Conservation (phyloP, 257 asterid genomes). For the Forsythia suspensa region DNA sequence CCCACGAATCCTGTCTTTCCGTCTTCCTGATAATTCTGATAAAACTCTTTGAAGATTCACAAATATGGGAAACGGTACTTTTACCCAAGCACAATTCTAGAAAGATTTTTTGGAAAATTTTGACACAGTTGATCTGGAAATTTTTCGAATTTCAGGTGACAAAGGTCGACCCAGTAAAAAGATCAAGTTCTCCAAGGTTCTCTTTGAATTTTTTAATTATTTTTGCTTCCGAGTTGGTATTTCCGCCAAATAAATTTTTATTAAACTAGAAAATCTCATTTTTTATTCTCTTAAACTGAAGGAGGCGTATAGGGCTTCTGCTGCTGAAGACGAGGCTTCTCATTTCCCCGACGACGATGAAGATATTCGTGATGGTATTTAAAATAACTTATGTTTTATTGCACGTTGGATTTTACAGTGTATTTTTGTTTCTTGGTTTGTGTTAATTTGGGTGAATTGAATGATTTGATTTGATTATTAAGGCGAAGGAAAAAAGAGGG, state of each 20-base stretch:
- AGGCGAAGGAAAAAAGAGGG: slow-evolving; percentile 84
- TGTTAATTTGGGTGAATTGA: slow-evolving; percentile 13
- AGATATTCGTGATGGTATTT: slow-evolving; percentile 69
- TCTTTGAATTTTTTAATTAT: not conserved
- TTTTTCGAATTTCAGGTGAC: slow-evolving; percentile 61
- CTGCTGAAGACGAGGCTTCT: slow-evolving; percentile 45
- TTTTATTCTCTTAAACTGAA: slow-evolving; percentile 19
- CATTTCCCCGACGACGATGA: slow-evolving; percentile 64
- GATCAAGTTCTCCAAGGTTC: slow-evolving; percentile 67
- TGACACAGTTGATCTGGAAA: slow-evolving; percentile 14
- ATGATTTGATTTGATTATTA: slow-evolving; percentile 7
- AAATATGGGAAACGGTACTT: not conserved
- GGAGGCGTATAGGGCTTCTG: slow-evolving; percentile 55
- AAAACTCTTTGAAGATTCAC: not conserved
- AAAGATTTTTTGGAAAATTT: not conserved
- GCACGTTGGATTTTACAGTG: not conserved
- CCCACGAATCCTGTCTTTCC: no score
- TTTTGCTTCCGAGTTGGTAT: not conserved
- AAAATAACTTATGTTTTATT: not conserved
- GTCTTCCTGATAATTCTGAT: not conserved
- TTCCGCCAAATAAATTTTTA: not conserved
- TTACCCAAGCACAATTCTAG: not conserved
- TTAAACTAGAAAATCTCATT: not conserved
- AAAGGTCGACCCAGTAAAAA: slow-evolving; percentile 73
- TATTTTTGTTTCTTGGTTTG: not conserved